These are phyloP conservation scores for Aquanectria penicillioides DNA, from an alignment of 2,329 filamentous ascomycete species.

Conservation along the genomic window DNA sequence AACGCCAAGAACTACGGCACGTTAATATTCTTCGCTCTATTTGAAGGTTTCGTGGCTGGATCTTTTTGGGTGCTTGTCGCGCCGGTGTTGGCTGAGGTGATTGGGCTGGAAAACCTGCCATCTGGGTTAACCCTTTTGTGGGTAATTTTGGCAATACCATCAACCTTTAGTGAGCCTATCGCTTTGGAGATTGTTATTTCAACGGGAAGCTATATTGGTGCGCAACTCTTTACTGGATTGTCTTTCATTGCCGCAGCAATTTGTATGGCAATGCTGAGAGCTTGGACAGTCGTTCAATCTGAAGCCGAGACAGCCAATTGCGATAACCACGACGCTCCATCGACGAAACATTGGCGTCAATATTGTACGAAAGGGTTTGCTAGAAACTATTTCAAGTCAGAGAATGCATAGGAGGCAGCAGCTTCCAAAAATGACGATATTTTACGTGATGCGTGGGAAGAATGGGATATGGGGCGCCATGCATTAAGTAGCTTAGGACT, in stretches of 20 bases:
- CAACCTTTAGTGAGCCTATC: conserved; percentile 27
- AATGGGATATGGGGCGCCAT: too few species aligned
- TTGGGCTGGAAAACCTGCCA: conserved; percentile 13
- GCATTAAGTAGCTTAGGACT: too few species aligned
- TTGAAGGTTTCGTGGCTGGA: conserved; percentile 11
- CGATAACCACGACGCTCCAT: too few species aligned
- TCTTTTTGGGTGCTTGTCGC: conserved; percentile 25
- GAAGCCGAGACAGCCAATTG: too few species aligned
- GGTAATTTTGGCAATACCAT: conserved; percentile 17
- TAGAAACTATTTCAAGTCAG: too few species aligned
- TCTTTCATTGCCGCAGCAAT: conserved; percentile 12
- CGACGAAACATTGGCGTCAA: too few species aligned
- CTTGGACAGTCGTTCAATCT: too few species aligned
- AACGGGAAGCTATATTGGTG: conserved; percentile 24
- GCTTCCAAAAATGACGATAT: too few species aligned
- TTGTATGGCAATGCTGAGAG: too few species aligned
- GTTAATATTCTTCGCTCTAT: conserved; percentile 17
- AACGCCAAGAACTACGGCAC: conserved; percentile 20
- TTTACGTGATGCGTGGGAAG: too few species aligned
- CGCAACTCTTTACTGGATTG: conserved; percentile 25
- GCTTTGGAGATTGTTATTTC: conserved; percentile 15
- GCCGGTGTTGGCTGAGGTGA: conserved; percentile 20
- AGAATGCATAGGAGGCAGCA: too few species aligned
- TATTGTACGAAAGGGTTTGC: too few species aligned
- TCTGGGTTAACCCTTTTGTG: conserved; percentile 27